These are phyloP conservation scores for Skeletonema tropicum DNA, from an alignment of 108 stramenopile genomes.

Conservation along the genomic window DNA sequence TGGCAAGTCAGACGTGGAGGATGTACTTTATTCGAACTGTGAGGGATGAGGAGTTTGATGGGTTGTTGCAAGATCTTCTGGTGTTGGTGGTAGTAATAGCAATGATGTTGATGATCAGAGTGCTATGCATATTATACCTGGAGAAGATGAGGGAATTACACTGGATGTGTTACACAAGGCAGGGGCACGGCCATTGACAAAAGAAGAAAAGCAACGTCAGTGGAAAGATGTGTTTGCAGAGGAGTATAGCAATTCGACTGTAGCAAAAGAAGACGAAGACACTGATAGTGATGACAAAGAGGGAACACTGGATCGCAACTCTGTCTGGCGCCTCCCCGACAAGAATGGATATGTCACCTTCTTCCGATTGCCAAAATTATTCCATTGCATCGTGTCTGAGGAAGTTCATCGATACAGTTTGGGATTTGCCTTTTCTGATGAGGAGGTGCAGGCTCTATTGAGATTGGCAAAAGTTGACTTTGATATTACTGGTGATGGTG, in stretches of 20 bases:
- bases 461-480: conserved; percentile 39
- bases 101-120: conserved; percentile 36
- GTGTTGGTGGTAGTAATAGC: conserved; percentile 22
- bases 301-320: conserved; percentile 19
- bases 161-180: conserved; percentile 42
- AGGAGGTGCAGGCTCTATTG: conserved; percentile 41
- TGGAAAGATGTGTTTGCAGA: conserved; percentile 39
- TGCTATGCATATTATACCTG: conserved; percentile 54
- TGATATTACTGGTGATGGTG: conserved; percentile 14
- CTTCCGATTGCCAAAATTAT: conserved; percentile 42
- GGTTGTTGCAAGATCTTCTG: conserved; percentile 64
- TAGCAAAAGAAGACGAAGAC: neutral
- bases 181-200: conserved; percentile 39
- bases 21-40: conserved; percentile 45
- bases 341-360: conserved; percentile 47
- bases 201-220: conserved; percentile 35
- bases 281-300: neutral
- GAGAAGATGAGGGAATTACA: conserved; percentile 44
- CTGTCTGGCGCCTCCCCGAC: conserved; percentile 49
- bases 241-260: conserved; percentile 9
- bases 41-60: conserved; percentile 77
- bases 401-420: conserved; percentile 56
- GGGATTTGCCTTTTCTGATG: conserved; percentile 55
- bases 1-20: conserved; percentile 42
- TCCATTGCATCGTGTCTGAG: conserved; percentile 53